Evolutionary conservation across 441 rosid species (phyloP).

Genomic region (Gossypium aridum): DNA sequence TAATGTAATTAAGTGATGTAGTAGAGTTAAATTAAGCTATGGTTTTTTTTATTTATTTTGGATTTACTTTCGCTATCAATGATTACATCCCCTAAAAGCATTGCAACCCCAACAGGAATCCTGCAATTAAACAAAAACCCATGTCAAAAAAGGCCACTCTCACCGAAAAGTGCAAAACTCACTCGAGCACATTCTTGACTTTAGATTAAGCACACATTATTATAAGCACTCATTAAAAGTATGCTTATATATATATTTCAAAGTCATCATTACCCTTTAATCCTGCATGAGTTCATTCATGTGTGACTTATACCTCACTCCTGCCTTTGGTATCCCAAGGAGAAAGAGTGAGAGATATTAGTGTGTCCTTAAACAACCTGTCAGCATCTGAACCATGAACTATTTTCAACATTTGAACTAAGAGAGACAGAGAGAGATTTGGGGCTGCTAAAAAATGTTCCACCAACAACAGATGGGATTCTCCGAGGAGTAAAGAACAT

Average conservation of each 20-base stretch:
- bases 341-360: background rate
- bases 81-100: slow-evolving; percentile 67
- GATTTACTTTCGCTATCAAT: slow-evolving; percentile 34
- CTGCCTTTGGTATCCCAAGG: slow-evolving; percentile 16
- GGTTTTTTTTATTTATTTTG: slow-evolving; percentile 7
- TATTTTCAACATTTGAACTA: background rate
- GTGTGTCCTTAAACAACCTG: slow-evolving; percentile 8
- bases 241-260: background rate
- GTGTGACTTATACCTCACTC: slow-evolving; percentile 29
- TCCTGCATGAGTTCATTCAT: slow-evolving; percentile 39
- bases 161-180: slow-evolving; percentile 81
- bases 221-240: slow-evolving; percentile 34
- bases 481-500: slow-evolving; percentile 16
- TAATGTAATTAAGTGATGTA: no score
- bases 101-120: slow-evolving; percentile 55
- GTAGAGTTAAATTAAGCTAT: slow-evolving; percentile 23
- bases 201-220: slow-evolving; percentile 36
- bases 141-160: slow-evolving; percentile 28
- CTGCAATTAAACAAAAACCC: slow-evolving; percentile 34
- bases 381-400: slow-evolving; percentile 7
- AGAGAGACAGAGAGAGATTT: slow-evolving; percentile 14
- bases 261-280: slow-evolving; percentile 33
- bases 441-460: slow-evolving; percentile 12
- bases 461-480: slow-evolving; percentile 8
- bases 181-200: slow-evolving; percentile 48